Evolutionary conservation across 2,329 filamentous ascomycete genomes (phyloP), one percentile per base, ranked within the genome.

Genomic region (Botryosphaeria agaves): DNA sequence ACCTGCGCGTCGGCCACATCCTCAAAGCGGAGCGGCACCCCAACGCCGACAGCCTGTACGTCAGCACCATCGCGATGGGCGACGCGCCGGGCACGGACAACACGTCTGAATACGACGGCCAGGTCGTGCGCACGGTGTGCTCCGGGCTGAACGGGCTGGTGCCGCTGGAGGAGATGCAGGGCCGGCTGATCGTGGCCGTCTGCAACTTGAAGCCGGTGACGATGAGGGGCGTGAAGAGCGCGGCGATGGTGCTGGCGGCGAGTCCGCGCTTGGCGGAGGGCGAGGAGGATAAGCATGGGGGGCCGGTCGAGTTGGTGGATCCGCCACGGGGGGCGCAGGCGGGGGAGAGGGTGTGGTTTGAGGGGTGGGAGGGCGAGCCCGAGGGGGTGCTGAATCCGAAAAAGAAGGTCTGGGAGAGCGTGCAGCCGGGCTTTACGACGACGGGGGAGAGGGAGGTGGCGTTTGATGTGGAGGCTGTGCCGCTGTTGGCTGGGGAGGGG

Each of bases 201-300:
- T 92, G 83, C 66, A 98, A 98, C 59, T 71, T 98, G 43, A 98
- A 98, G 68, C 89, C 89, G 30, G 89, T 95, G 54, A 98, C 91
- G 56, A 98, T 98, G 89, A 81, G 89, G 39, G 89, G 89, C 41
- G 69, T 82, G 51, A 78, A 78, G 52, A 78, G 68, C 18, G 65
- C 58, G 32, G 77, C 85, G 47, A 95, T 98, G 89, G 89, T 98
- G 11, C 70, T 98, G 23, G 89, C 89, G 7, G 89, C 89, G 2
- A 93, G 83, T 12, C 89, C 87, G n/a, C 66, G 68, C 35, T 55
- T 80, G 28, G 74, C 76, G 47, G 80, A 87, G 47, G 87, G 84
- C 26, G 85, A 84, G 49, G 77, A 70, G 29, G 76, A 81, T 49
- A 72, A 87, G 52, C 83, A 93, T 62, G 83, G 76, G 40, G 80